Evolutionary conservation across 192 early-diverging fungal genomes (phyloP).

Genomic region (Coemansia sp.): DNA sequence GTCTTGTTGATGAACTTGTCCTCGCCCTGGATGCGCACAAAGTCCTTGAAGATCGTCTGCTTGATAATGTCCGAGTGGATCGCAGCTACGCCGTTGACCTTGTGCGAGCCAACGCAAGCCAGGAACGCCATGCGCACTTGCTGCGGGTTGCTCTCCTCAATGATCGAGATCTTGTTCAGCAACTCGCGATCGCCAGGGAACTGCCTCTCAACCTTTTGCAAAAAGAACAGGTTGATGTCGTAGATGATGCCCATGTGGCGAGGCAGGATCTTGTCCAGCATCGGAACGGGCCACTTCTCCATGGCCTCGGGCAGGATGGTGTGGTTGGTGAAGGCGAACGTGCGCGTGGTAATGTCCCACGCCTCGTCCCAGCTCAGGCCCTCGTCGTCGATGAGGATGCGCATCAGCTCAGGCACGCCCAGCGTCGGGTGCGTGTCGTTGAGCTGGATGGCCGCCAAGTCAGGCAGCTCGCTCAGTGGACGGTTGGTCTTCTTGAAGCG

Average conservation of each 20-base stretch:
- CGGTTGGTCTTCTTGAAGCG: slow-evolving; percentile 89
- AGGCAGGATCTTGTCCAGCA: slow-evolving; percentile 90
- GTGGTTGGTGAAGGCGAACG: slow-evolving; percentile 99
- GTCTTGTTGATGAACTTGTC: slow-evolving; percentile 97
- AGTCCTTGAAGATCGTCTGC: slow-evolving; percentile 86
- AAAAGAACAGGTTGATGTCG: slow-evolving; percentile 98
- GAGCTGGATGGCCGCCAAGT: slow-evolving; percentile 95
- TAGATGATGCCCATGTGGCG: slow-evolving; percentile 99
- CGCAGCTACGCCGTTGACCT: slow-evolving; percentile 95
- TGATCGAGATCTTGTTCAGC: slow-evolving; percentile 88
- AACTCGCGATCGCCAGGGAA: slow-evolving; percentile 88
- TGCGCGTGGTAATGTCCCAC: slow-evolving; percentile 87
- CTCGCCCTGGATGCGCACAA: slow-evolving; percentile 84
- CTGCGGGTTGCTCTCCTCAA: slow-evolving; percentile 92
- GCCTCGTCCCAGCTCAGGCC: slow-evolving; percentile 92
- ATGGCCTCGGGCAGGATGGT: slow-evolving; percentile 98
- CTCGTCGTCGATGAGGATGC: slow-evolving; percentile 93
- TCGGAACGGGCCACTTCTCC: slow-evolving; percentile 97
- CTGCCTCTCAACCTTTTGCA: slow-evolving; percentile 89
- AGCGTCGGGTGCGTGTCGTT: slow-evolving; percentile 99
- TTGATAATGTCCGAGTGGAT: slow-evolving; percentile 84
- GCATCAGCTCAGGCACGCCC: slow-evolving; percentile 91
- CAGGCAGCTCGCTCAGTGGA: slow-evolving; percentile 88
- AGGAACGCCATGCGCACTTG: slow-evolving; percentile 97
- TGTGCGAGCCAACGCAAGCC: slow-evolving; percentile 93